Base-by-base conservation (phyloP, 805 yeast genomes). In the Starmerella khaoyaiensis region DNA sequence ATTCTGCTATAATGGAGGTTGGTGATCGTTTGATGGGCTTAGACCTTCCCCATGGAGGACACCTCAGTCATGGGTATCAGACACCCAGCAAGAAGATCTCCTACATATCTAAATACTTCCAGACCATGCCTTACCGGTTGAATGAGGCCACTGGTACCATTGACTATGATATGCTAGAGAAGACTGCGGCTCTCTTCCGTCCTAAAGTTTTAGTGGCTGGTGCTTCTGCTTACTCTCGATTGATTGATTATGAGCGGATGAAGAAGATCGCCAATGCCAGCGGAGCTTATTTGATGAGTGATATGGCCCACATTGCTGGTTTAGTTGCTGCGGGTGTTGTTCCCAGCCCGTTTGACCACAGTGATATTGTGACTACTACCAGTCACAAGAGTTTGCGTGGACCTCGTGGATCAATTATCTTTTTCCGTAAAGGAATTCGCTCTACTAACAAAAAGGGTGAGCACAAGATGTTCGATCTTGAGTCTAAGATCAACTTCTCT, bases 261-360 rank as follows among this genome's bases (percentile, higher is more conserved):
- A 75, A 79, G 55, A 73, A 76, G 60, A 87, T 87, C 49, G 90
- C 96, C 33, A 87, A 83, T 63, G 76, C 73, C 48, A 93, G 84
- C 48, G 94, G 93, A 49, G 96, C 97, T 35, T 86, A 86, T 61
- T 67, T 87, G 45, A 64, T 87, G 62, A 76, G 82, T 39, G 98
- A 87, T 60, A 87, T 87, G 97, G 95, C 98, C 22, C 98, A 87
- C 61, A 87, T 84, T 47, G 82, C 96, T 18, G 98, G 98, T 50
- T 68, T 87, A 47, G 80, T 87, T 36, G 87, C 98, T 39, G 94
- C 96, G 33, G 90, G 86, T 48, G 94, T 84, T 39, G 78, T 81
- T 30, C 84, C 81, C 52, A 80, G 94, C 27, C 98, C 98, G 41
- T 87, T 87, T 65, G 78, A 77, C 55, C 74, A 78, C 62, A 79